Evolutionary conservation across 2,329 filamentous ascomycete genomes (phyloP), one percentile per base, ranked within the genome.

Genomic region (Phaeosphaeriaceae sp.): DNA sequence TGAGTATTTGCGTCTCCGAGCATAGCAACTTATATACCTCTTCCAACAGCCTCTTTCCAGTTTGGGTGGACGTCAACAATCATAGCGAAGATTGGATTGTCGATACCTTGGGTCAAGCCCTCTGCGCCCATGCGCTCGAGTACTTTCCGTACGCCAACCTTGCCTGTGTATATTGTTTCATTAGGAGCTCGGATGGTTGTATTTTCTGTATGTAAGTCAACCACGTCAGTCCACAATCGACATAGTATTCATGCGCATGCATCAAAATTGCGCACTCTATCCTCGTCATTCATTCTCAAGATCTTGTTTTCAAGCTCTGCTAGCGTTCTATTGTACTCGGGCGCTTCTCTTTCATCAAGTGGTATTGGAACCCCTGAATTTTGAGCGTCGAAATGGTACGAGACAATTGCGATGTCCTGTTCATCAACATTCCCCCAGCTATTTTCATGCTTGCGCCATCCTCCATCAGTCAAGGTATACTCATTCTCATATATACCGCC

Each of bases 181-280:
- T 52, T 51, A 2, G 42, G 23, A 21, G 58, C 42, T 11, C 20
- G 28, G 4, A 64, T 42, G 8, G 41, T 55, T 3, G 53, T 53
- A 20, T 59, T 51, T 6, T 36, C 36, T 2, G 56, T 48, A 30
- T 60, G 52, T n/a, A 65, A 43, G 34, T 66, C 61, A 3, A 64
- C 52, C 1, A 60, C 63, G 51, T 64, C 56, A 2, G 45, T 56
- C 61, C 64, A 66, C 64, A 66, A 45, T 66, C 61, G 17, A 66
- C 41, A 35, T 66, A 64, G 29, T 57, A 67, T 18, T 59, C 62
- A 42, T 60, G 52, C 3, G 56, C 52, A 48, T 66, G 60, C 58
- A 63, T 60, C 11, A n/a, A 63, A 23, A 37, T 67, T 64, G 12
- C 61, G 48, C 2, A 66, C 59, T 30, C 54, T 50, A 40, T 67